Base-by-base conservation (phyloP, 1,284 basidiomycete genomes). In the Cutaneotrichosporon sp. region DNA sequence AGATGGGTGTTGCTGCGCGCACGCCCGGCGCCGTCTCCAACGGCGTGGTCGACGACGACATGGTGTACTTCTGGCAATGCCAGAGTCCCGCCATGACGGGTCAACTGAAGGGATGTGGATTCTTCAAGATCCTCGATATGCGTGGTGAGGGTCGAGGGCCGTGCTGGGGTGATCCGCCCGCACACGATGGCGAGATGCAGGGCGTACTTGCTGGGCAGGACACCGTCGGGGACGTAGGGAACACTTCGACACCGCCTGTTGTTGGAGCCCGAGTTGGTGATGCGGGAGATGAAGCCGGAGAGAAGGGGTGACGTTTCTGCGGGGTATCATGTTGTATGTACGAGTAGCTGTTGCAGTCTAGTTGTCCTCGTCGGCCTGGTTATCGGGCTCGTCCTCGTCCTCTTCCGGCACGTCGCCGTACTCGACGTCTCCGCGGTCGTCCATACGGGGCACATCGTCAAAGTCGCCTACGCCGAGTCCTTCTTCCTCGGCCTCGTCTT, bases 41-140 rank as follows among this genome's bases (percentile, higher is more conserved):
- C 30, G 50, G 42, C 39, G 46, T 68, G 1, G 50, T 64, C 30
- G 59, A 67, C 15, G 68, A 69, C 57, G 72, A 76, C 49, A 75
- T 76, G 69, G 79, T 80, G 44, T 91, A 87, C 67, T 92, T 90
- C 83, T 93, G 91, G 89, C 80, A 83, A 44, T 93, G 90, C 65
- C 87, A 88, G 66, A 85, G 83, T 9, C 85, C 85, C 0, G 84
- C 84, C 15, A 84, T 87, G 72, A 90, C 67, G 9, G 72, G 89
- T 54, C 84, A 88, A 17, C 84, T 88, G 20, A 89, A 90, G 71
- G 86, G 85, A 0, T 96, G 91, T 65, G 81, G 82, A 22, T 84
- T 84, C 59, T 93, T 90, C 83, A 83, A 82, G 63, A 77, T 87
- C 17, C 80, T 94, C 79, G 84, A 93, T 71, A 82, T 87, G 76